These are phyloP conservation scores for Didymella pomorum DNA, from an alignment of 2,329 filamentous ascomycete genomes.

Conservation along the genomic window DNA sequence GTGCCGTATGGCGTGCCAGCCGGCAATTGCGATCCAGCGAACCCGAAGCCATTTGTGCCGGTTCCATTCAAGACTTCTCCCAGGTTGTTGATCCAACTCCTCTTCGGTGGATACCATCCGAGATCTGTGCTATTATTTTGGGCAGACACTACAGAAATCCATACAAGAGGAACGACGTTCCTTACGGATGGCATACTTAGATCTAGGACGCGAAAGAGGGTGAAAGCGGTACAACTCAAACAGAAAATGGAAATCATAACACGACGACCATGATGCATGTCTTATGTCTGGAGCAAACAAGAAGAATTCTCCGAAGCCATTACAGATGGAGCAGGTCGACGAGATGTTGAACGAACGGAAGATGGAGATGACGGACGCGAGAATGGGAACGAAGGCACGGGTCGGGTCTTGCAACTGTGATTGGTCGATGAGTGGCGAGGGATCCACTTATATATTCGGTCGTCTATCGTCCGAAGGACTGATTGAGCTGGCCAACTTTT, in stretches of 20 bases:
- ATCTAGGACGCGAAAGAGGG: conserved; percentile 31
- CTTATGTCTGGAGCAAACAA: conserved; percentile 24
- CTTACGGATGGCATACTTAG: conserved; percentile 30
- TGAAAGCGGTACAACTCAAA: conserved; percentile 29
- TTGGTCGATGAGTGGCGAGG: conserved; percentile 17
- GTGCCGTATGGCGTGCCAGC: conserved; percentile 62
- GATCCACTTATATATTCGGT: conserved; percentile 3
- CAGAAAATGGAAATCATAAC: conserved; percentile 24
- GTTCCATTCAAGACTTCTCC: conserved; percentile 63
- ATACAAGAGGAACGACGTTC: conserved; percentile 28
- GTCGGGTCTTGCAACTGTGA: conserved; percentile 20
- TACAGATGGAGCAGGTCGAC: conserved; percentile 29
- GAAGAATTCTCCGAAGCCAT: conserved; percentile 25
- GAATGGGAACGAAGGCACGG: conserved; percentile 28
- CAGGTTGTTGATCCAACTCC: conserved; percentile 67
- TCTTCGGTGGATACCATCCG: conserved; percentile 48
- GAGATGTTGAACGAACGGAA: conserved; percentile 22
- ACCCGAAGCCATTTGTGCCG: conserved; percentile 77
- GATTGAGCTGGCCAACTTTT: neutral
- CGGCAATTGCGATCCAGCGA: conserved; percentile 70
- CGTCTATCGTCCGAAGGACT: conserved; percentile 2
- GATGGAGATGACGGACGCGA: conserved; percentile 8
- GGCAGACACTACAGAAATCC: conserved; percentile 23
- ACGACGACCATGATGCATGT: conserved; percentile 36
- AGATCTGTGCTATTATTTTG: conserved; percentile 37